Conservation (phyloP, 306 rosid species). For the Ochetophila trinervis region DNA sequence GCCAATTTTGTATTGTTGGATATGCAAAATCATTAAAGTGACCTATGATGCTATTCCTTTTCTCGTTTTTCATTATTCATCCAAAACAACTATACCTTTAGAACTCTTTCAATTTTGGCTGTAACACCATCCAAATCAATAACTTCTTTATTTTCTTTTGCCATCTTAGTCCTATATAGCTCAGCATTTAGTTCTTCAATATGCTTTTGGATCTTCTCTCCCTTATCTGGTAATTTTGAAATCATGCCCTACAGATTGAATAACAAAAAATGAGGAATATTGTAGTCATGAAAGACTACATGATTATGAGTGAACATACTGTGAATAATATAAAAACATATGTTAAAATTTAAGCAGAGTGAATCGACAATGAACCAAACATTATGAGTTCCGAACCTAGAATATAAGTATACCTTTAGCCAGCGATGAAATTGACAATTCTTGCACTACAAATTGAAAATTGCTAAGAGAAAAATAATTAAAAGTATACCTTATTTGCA, state of each 20-base stretch:
- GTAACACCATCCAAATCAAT: slow-evolving; percentile 59
- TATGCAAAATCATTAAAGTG: neutral
- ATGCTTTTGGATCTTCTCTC: slow-evolving; percentile 52
- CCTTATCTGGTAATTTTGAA: slow-evolving; percentile 76
- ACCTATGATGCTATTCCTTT: neutral
- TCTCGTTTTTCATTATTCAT: slow-evolving; percentile 4
- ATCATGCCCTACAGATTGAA: slow-evolving; percentile 49
- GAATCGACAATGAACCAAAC: neutral
- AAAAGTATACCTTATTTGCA: slow-evolving; percentile 52
- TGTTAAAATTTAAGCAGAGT: neutral
- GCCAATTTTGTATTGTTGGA: neutral
- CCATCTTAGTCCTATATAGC: slow-evolving; percentile 37
- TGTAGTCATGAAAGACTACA: neutral
- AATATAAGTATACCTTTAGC: neutral
- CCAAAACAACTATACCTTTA: slow-evolving; percentile 45
- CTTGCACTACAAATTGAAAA: neutral
- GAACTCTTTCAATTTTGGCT: slow-evolving; percentile 41
- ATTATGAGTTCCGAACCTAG: neutral
- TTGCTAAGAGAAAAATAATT: slow-evolving; percentile 1
- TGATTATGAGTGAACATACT: neutral
- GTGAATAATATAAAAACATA: neutral
- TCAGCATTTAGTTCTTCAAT: slow-evolving; percentile 48
- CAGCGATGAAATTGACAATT: neutral
- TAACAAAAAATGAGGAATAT: neutral
- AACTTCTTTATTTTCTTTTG: slow-evolving; percentile 26